Base-by-base conservation (phyloP, 208 protist species). In the Phytomonas francai region DNA sequence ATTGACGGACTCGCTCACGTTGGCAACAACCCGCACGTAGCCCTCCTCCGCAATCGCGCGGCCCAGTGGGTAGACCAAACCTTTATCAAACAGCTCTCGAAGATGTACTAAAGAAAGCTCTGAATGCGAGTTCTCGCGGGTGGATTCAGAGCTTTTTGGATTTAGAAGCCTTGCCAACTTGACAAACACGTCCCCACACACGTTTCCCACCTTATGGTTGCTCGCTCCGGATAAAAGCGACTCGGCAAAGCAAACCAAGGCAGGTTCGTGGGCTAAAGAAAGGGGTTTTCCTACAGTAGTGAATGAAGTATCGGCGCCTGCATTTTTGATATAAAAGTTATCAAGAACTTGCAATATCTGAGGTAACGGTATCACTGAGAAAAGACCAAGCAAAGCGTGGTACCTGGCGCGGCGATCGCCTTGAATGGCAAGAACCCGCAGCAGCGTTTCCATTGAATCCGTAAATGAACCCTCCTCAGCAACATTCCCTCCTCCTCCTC, bases 371-470 rank as follows among this genome's bases (percentile, higher is more conserved):
- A 94, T 66, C 59, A 81, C 71, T 2, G 63, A 65, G 32, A 93
- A 63, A 61, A 93, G 75, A 5, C 78, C 85, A 22, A 89, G 78
- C 32, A 96, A 72, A 22, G 91, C 91, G 63, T 94, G 91, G 65
- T 96, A 96, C 74, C 89, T 94, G 58, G 87, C 91, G 14, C 91
- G 74, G 12, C 91, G 80, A 67, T 94, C 85, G 39, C 82, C 78
- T 32, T 78, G 80, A 61, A 92, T 77, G 3, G 62, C 67, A 22
- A 93, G 68, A n/a, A 92, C 77, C 27, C 67, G 67, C 28, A 67
- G 65, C 51, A 96, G 69, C 69, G 65, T 84, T 51, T 49, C 59
- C 29, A 29, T 19, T 14, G 61, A 65, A 59, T 78, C 67, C 0
- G 34, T 59, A 7, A 56, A 33, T 2, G 0, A n/a, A n/a, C n/a